Percentiles rank a stretch among this genome's conserved stretches.
Conservation (phyloP, 345 rosid genomes). For the Salix viminalis region DNA sequence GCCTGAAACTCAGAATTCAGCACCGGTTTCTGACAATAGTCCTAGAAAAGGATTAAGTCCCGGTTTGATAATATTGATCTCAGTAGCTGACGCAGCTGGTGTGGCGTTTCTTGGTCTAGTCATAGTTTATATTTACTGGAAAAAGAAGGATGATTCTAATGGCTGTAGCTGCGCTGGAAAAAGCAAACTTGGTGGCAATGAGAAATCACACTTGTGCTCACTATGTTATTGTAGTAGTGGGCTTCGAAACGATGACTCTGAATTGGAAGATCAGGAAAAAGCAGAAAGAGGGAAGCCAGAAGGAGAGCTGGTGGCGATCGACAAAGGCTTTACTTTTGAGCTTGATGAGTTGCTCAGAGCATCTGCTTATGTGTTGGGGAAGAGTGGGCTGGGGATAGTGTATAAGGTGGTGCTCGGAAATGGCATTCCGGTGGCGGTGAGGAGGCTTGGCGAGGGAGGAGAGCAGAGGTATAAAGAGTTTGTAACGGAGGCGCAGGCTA, state of each 20-base stretch:
- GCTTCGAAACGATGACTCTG: conserved; percentile 51
- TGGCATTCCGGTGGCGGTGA: conserved; percentile 88
- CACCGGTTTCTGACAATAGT: conserved; percentile 25
- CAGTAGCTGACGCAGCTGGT: conserved; percentile 72
- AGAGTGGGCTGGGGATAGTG: conserved; percentile 95
- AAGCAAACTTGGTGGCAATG: conserved; percentile 46
- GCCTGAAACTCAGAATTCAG: conserved; percentile 27
- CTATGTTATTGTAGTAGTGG: conserved; percentile 30
- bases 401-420: conserved; percentile 96
- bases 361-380: conserved; percentile 92
- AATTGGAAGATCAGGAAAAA: conserved; percentile 53
- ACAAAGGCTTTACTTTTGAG: conserved; percentile 87
- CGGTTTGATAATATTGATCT: conserved; percentile 63
- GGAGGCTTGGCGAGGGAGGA: conserved; percentile 94
- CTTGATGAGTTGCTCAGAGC: conserved; percentile 90
- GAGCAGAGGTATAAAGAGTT: conserved; percentile 93
- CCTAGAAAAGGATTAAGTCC: conserved; percentile 52
- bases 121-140: conserved; percentile 81
- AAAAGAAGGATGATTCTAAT: conserved; percentile 61
- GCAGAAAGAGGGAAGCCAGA: conserved; percentile 40
- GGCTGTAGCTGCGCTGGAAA: conserved; percentile 83
- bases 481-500: conserved; percentile 77
- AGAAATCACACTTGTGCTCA: conserved; percentile 31
- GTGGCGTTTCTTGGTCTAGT: conserved; percentile 75
- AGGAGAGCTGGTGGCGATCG: conserved; percentile 88